These are phyloP conservation scores for Polysphondylium violaceum DNA, from an alignment of 78 protist species.

Conservation along the genomic window DNA sequence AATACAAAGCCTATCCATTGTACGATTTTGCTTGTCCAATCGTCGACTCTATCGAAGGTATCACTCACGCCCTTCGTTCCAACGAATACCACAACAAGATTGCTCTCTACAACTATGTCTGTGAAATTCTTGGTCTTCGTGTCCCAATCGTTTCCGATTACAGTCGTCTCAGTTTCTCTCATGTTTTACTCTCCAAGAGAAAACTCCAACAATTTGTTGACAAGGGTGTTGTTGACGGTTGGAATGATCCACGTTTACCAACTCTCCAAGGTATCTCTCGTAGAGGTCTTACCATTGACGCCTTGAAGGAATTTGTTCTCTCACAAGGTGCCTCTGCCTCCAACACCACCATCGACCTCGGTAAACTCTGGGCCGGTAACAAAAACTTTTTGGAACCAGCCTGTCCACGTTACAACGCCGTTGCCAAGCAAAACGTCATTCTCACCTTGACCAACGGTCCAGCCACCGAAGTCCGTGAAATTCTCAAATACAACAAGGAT, in stretches of 20 bases:
- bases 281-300: slow-evolving; percentile 96
- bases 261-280: slow-evolving; percentile 96
- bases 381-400: slow-evolving; percentile 94
- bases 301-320: slow-evolving; percentile 89
- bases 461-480: slow-evolving; percentile 21
- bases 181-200: slow-evolving; percentile 97
- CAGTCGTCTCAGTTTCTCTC: slow-evolving; percentile 91
- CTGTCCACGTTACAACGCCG: slow-evolving; percentile 65
- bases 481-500: slow-evolving; percentile 89
- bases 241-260: slow-evolving; percentile 99
- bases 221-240: slow-evolving; percentile 92
- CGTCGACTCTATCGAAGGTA: slow-evolving; percentile 97
- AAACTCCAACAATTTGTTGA: slow-evolving; percentile 95
- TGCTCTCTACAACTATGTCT: slow-evolving; percentile 92
- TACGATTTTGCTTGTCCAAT: slow-evolving; percentile 99
- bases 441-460: slow-evolving; percentile 55
- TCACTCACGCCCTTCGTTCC: slow-evolving; percentile 97
- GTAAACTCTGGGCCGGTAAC: slow-evolving; percentile 96
- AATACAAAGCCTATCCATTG: slow-evolving; percentile 97
- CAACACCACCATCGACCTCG: slow-evolving; percentile 64
- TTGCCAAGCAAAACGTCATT: slow-evolving; percentile 8
- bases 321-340: slow-evolving; percentile 85
- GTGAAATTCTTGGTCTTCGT: slow-evolving; percentile 85
- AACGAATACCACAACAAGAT: slow-evolving; percentile 97
- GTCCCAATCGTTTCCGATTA: slow-evolving; percentile 76